A percentile compares a stretch with the other conserved stretches of the same genome.
These are phyloP conservation scores for Phytophthora idaei DNA, from an alignment of 352 stramenopile species.

Conservation along the genomic window DNA sequence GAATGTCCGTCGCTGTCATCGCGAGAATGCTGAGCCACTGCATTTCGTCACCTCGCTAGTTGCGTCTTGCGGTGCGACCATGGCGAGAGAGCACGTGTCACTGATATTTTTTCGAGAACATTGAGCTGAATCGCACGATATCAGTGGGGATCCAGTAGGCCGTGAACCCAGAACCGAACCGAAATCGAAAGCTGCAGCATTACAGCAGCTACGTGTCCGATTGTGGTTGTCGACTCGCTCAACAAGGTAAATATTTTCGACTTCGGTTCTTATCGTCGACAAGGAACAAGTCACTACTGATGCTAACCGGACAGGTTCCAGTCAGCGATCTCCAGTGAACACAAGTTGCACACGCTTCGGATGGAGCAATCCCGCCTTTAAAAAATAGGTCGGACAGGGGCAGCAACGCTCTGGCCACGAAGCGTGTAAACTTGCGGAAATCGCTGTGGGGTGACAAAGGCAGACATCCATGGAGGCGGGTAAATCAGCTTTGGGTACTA, in stretches of 20 bases:
- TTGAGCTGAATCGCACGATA: background rate
- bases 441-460: too few relatives aligned
- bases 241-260: conserved; percentile 3
- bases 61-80: conserved; percentile 8
- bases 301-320: conserved; percentile 5
- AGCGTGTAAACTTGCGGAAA: background rate
- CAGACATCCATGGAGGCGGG: too few relatives aligned
- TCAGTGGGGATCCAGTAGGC: conserved; percentile 6
- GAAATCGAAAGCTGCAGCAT: conserved; percentile 3
- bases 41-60: conserved; percentile 18
- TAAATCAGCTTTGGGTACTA: too few relatives aligned
- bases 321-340: conserved; percentile 20
- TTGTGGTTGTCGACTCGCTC: conserved; percentile 15
- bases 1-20: conserved; percentile 8
- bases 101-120: background rate
- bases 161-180: conserved; percentile 3
- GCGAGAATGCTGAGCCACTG: conserved; percentile 19
- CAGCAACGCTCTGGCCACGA: background rate
- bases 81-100: background rate
- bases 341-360: conserved; percentile 8
- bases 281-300: background rate
- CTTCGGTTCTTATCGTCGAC: conserved; percentile 7
- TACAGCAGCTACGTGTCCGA: background rate
- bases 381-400: background rate
- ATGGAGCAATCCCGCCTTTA: conserved; percentile 4